Evolutionary conservation across 2,329 filamentous ascomycete species (phyloP).

Genomic region (Clonostachys rosea): DNA sequence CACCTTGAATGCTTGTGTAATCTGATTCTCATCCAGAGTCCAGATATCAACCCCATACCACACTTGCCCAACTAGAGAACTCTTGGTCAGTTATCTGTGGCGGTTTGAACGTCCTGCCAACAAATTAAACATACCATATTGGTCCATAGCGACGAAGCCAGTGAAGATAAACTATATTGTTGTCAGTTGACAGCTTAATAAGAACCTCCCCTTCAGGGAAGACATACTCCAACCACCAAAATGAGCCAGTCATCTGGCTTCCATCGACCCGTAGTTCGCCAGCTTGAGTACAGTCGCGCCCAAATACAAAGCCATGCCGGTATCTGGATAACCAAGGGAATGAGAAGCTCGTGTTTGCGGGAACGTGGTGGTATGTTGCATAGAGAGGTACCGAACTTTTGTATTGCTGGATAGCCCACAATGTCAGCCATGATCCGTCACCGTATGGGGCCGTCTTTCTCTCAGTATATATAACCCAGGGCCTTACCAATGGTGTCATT

Average conservation of each 20-base stretch:
- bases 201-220: no score
- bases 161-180: conserved; percentile 13
- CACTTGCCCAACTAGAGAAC: conserved; percentile 6
- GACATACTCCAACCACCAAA: conserved; percentile 11
- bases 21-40: conserved; percentile 16
- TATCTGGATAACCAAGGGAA: conserved; percentile 26
- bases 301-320: conserved; percentile 24
- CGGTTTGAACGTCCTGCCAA: no score
- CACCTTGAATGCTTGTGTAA: conserved; percentile 23
- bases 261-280: conserved; percentile 18
- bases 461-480: no score
- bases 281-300: conserved; percentile 29
- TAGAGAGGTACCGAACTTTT: conserved; percentile 18
- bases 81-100: no score
- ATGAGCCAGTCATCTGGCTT: conserved; percentile 34
- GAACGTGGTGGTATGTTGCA: conserved; percentile 23
- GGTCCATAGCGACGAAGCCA: conserved; percentile 21
- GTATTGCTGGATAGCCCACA: not conserved
- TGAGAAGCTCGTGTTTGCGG: conserved; percentile 21
- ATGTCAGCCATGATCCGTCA: no score
- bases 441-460: no score
- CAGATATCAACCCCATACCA: conserved; percentile 32
- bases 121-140: conserved; percentile 6
- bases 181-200: no score
- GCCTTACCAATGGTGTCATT: conserved; percentile 16